Conservation (phyloP, 202 grass and related monocot species). For the Sporobolus alterniflorus region DNA sequence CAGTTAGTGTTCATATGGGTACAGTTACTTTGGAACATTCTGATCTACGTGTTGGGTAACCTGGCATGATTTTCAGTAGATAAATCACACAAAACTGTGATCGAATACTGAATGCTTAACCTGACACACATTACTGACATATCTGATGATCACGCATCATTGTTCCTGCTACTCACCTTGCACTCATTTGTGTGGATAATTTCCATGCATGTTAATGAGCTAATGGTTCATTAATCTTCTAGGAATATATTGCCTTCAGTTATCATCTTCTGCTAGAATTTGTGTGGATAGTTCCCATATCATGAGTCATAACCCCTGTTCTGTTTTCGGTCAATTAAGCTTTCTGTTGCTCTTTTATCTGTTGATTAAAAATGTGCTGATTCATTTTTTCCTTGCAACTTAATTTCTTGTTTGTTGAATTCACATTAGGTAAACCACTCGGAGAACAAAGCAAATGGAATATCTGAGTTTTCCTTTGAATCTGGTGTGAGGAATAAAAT, state of each 20-base stretch:
- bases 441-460: conserved; percentile 35
- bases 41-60: not conserved
- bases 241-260: not conserved
- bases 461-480: conserved; percentile 38
- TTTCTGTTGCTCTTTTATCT: not conserved
- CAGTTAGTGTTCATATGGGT: conserved; percentile 1
- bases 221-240: not conserved
- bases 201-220: not conserved
- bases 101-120: not conserved
- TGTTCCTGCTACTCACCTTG: not conserved
- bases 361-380: not conserved
- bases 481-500: conserved; percentile 38
- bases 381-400: not conserved
- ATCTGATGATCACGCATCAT: not conserved
- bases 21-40: not conserved
- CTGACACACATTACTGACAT: not conserved
- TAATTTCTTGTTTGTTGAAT: conserved; percentile 25
- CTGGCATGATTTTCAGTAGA: not conserved
- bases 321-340: not conserved
- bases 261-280: not conserved
- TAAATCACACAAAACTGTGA: not conserved
- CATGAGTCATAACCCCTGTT: not conserved
- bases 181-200: not conserved
- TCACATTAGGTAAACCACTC: conserved; percentile 28
- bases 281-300: conserved; percentile 2